Conservation (phyloP, 2,329 filamentous ascomycete genomes). For the Ophiostoma australiae region DNA sequence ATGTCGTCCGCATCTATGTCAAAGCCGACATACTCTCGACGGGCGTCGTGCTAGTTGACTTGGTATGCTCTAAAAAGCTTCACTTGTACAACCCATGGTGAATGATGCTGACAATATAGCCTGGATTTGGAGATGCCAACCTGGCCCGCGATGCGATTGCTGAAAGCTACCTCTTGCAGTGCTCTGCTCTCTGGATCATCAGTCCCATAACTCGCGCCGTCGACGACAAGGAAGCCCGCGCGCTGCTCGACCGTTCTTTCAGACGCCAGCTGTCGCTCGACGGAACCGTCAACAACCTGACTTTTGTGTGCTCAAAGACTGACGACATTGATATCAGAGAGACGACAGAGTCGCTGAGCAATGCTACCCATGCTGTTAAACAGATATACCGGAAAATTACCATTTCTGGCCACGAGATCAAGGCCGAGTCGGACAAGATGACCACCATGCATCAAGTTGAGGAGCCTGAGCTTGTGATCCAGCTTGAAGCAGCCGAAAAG, state of each 20-base stretch:
- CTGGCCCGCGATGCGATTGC: neutral
- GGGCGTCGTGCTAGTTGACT: neutral
- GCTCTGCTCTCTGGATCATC: neutral
- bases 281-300: neutral
- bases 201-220: neutral
- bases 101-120: neutral
- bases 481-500: neutral
- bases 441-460: neutral
- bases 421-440: neutral
- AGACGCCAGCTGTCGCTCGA: neutral
- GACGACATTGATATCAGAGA: neutral
- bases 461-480: neutral
- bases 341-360: neutral
- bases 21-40: neutral
- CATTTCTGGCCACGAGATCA: neutral
- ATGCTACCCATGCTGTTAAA: neutral
- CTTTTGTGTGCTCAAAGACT: neutral
- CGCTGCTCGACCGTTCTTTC: neutral
- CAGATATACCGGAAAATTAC: neutral
- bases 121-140: neutral
- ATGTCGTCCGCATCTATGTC: neutral
- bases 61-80: neutral
- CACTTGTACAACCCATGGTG: neutral
- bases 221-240: slow-evolving; percentile 3
- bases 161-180: neutral